Evolutionary conservation across 1,284 basidiomycete genomes (phyloP).

Genomic region (Fomes fomentarius): DNA sequence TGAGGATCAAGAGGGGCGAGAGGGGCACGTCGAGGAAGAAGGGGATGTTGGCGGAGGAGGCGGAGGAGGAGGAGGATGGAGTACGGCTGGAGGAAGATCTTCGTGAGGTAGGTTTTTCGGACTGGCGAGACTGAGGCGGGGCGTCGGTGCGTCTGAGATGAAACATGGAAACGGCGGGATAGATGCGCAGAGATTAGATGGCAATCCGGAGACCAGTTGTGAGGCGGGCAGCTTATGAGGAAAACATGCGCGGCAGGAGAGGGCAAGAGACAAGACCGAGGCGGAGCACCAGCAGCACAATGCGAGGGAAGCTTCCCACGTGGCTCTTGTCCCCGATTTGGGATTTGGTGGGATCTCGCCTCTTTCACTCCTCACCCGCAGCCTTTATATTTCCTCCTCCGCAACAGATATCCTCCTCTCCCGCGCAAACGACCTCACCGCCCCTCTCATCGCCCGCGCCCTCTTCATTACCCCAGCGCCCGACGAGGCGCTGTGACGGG

Average conservation of each 20-base stretch:
- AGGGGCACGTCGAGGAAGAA: slow-evolving; percentile 29
- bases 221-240: slow-evolving; percentile 3
- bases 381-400: slow-evolving; percentile 6
- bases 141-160: slow-evolving; percentile 23
- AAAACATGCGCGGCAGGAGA: slow-evolving; percentile 12
- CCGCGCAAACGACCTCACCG: neutral
- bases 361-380: no score
- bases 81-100: slow-evolving; percentile 22
- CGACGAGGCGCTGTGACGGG: neutral
- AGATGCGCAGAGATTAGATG: neutral
- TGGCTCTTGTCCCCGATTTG: slow-evolving; percentile 27
- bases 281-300: neutral
- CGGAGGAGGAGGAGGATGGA: slow-evolving; percentile 10
- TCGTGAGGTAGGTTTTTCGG: slow-evolving; percentile 23
- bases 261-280: slow-evolving; percentile 3
- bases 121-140: slow-evolving; percentile 19
- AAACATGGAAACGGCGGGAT: slow-evolving; percentile 19
- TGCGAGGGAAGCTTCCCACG: slow-evolving; percentile 19
- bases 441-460: neutral
- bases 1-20: slow-evolving; percentile 35
- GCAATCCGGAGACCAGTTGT: neutral
- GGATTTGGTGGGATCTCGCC: slow-evolving; percentile 14
- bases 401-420: neutral
- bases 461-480: neutral
- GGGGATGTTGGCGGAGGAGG: slow-evolving; percentile 11